phyloP scores from a whole-genome alignment of 768 basidiomycete species.

The Termitomyces sp. region DNA sequence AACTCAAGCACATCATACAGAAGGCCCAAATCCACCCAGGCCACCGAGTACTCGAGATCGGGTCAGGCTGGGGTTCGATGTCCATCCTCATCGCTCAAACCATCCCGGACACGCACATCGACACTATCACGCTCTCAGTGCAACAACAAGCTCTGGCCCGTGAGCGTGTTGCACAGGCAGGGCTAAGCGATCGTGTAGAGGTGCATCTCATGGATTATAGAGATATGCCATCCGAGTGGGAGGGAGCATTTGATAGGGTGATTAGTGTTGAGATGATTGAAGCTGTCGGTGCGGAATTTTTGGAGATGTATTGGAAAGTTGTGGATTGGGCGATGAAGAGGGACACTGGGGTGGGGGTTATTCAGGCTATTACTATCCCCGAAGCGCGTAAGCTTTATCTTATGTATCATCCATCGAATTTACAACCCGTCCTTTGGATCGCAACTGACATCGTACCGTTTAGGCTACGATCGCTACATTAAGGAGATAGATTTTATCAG shows the following conservation, averaged over 20 bases:
- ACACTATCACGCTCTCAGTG: conserved; percentile 66
- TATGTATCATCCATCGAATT: no score
- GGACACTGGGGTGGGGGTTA: conserved; percentile 54
- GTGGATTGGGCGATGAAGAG: conserved; percentile 66
- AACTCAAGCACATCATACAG: conserved; percentile 36
- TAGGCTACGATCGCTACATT: not conserved
- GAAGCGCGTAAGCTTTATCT: not conserved
- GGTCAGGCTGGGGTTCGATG: conserved; percentile 76
- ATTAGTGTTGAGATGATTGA: conserved; percentile 79
- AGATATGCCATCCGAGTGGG: conserved; percentile 57
- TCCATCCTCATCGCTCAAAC: conserved; percentile 56
- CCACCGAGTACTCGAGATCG: conserved; percentile 64
- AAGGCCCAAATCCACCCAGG: conserved; percentile 58
- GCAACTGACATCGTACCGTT: not conserved
- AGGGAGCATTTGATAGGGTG: conserved; percentile 59
- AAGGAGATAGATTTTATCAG: not conserved
- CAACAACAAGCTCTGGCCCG: conserved; percentile 28
- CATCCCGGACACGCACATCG: conserved; percentile 52
- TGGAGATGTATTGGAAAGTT: conserved; percentile 57
- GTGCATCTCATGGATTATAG: conserved; percentile 79
- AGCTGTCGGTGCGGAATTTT: conserved; percentile 62
- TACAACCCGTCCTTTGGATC: not conserved
- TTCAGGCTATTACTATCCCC: conserved; percentile 72
- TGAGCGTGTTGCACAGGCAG: conserved; percentile 47
- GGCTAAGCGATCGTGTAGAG: conserved; percentile 44